Evolutionary conservation across 768 basidiomycete genomes (phyloP).

Genomic region (Zangia roseola): DNA sequence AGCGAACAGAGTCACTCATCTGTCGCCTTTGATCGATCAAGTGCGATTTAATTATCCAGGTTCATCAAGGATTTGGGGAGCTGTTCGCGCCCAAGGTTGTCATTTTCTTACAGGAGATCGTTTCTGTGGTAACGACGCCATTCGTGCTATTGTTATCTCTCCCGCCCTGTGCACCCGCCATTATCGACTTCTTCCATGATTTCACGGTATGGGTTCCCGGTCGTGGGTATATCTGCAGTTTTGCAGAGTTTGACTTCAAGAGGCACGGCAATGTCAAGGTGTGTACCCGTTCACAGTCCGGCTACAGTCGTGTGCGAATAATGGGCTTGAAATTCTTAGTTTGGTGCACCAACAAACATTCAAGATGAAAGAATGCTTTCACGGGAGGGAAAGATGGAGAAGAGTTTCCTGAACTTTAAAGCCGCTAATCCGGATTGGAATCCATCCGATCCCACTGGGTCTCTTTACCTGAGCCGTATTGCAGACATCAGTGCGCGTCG

Average conservation of each 20-base stretch:
- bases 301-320: background rate
- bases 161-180: constrained; percentile 82
- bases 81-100: constrained; percentile 92
- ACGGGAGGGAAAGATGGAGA: constrained; percentile 98
- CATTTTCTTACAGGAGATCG: constrained; percentile 83
- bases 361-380: constrained; percentile 76
- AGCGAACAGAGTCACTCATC: constrained; percentile 2
- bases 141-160: constrained; percentile 93
- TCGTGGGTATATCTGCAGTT: constrained; percentile 94
- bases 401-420: constrained; percentile 94
- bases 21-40: constrained; percentile 3
- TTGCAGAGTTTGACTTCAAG: constrained; percentile 98
- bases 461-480: constrained; percentile 85
- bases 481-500: constrained; percentile 60
- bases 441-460: constrained; percentile 87
- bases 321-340: constrained; percentile 45
- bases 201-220: constrained; percentile 97
- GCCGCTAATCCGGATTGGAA: constrained; percentile 96
- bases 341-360: constrained; percentile 75
- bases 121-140: constrained; percentile 91
- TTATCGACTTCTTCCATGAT: constrained; percentile 98
- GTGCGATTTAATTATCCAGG: constrained; percentile 46
- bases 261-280: constrained; percentile 91
- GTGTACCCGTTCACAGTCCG: constrained; percentile 16
- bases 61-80: constrained; percentile 88